Evolutionary conservation across 2,329 filamentous ascomycete genomes (phyloP), one percentile per base, ranked within the genome.

Genomic region (Calonectria hongkongensis): DNA sequence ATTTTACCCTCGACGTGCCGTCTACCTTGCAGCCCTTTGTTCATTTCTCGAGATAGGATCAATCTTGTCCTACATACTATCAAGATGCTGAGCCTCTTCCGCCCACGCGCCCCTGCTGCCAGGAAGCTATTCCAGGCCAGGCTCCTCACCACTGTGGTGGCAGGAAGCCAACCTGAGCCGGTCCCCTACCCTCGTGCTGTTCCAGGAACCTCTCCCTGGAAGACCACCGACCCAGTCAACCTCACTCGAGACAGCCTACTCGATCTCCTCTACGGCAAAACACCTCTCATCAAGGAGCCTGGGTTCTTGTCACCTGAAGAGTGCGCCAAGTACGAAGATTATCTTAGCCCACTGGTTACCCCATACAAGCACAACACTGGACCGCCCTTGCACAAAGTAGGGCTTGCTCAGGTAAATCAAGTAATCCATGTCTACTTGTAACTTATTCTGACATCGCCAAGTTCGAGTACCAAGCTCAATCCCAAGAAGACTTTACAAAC

Each of bases 281-380:
- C 54, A 4, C 54, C 54, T 3, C 54, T 60, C n/a, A 60, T 60
- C 54, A 60, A 60, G 3, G 54, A 60, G 36, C 33, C 54, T 10
- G 54, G 54, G 2, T 60, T 60, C 15, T 25, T 60, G 12, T 39
- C 54, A 27, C 54, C 54, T 4, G 54, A 60, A 16, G 54, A 60
- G 27, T 60, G 54, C 21, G 33, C 54, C 12, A 60, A 60, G 30
- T 60, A 60, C 36, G 54, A 60, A 36, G 54, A 60, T 25, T 60
- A 60, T 36, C 54, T 60, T 5, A 60, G 54, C 21, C 54, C 54
- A 6, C 33, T 60, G 0, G 54, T 60, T n/a, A 60, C 54, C 4
- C 54, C 54, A 27, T 60, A 60, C 54, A 60, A 60, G 21, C 54
- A 60, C 54, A 60, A 60, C 54, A 60, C 54, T 7, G 54, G 54